Conservation (phyloP, 139 green algal genomes). For the Coccomyxa sp. region DNA sequence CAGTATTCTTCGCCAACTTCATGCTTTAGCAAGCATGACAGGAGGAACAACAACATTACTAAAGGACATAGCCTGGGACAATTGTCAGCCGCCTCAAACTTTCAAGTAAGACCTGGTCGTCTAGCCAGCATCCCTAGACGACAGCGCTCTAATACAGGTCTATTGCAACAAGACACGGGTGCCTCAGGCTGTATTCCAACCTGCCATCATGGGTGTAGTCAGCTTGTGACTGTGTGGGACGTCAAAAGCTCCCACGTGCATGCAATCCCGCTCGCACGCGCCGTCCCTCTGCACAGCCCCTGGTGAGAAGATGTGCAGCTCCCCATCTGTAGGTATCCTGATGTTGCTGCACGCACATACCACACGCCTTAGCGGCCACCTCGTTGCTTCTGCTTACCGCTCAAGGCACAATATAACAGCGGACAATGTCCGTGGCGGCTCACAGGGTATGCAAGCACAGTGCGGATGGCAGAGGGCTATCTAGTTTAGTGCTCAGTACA, state of each 20-base stretch:
- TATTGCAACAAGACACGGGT: background rate
- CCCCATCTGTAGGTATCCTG: background rate
- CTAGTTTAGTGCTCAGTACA: too few relatives aligned
- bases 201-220: background rate
- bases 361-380: background rate
- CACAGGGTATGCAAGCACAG: background rate
- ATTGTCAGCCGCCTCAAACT: too few relatives aligned
- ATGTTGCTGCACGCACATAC: background rate
- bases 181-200: background rate
- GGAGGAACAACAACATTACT: background rate
- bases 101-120: background rate
- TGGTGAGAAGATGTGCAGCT: background rate
- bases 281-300: background rate
- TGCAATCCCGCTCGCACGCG: background rate
- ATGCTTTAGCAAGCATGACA: background rate
- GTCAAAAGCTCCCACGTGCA: background rate
- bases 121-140: background rate
- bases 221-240: background rate
- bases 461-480: background rate
- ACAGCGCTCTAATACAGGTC: background rate
- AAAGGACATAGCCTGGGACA: too few relatives aligned
- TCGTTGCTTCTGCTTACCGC: too few relatives aligned
- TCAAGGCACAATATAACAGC: too few relatives aligned
- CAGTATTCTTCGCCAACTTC: too few relatives aligned
- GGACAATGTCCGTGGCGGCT: background rate